Evolutionary conservation across 202 grass and related monocot genomes (phyloP).

Genomic region (Zizania palustris): DNA sequence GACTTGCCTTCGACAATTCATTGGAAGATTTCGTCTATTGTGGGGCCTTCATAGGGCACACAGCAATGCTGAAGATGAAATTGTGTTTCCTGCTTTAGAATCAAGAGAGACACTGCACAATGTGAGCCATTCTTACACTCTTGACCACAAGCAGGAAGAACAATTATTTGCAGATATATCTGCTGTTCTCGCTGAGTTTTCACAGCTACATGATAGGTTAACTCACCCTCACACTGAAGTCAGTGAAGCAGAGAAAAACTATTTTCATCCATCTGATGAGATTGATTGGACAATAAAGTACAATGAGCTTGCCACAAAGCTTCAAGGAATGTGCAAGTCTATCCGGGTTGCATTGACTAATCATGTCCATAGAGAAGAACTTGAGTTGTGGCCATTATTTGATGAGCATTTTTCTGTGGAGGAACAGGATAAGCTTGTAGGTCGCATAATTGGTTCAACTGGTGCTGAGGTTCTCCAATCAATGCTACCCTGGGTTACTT

Average conservation of each 20-base stretch:
- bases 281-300: conserved; percentile 63
- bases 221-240: conserved; percentile 19
- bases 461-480: conserved; percentile 94
- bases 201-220: conserved; percentile 64
- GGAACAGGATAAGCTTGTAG: conserved; percentile 93
- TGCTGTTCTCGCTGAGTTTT: conserved; percentile 68
- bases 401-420: conserved; percentile 93
- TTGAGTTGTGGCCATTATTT: conserved; percentile 95
- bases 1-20: conserved; percentile 72
- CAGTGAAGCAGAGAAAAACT: conserved; percentile 33
- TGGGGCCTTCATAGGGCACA: conserved; percentile 94
- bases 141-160: conserved; percentile 98
- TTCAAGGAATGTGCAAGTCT: conserved; percentile 97
- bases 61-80: conserved; percentile 94
- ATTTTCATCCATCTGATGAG: conserved; percentile 30
- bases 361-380: conserved; percentile 87
- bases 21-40: conserved; percentile 86
- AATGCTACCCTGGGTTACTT: conserved; percentile 97
- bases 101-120: conserved; percentile 88
- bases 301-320: conserved; percentile 81
- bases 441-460: conserved; percentile 93
- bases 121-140: conserved; percentile 93
- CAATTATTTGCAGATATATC: conserved; percentile 88
- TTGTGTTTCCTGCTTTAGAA: conserved; percentile 95
- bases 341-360: conserved; percentile 83